Conservation (phyloP, 1,284 basidiomycete genomes). For the Malassezia yamatoensis region DNA sequence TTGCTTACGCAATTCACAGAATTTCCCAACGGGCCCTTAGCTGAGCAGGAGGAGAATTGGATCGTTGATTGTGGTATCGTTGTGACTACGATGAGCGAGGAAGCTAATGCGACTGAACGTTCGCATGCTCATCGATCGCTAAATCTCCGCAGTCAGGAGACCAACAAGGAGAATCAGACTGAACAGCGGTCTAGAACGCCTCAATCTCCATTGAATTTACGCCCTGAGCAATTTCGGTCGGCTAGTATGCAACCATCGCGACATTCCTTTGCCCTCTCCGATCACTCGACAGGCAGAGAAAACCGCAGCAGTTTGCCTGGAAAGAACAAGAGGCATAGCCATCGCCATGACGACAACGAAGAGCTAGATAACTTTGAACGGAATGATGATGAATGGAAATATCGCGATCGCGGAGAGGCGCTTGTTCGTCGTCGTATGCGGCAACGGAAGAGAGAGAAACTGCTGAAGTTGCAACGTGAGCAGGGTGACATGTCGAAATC, state of each 20-base stretch:
- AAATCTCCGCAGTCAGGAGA: no score
- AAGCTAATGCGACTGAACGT: no score
- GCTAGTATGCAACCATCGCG: not conserved
- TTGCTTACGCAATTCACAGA: no score
- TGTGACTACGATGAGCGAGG: not conserved
- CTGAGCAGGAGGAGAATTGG: no score
- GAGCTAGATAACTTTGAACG: not conserved
- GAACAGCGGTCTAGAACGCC: not conserved
- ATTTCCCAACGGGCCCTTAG: no score
- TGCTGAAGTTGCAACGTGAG: slow-evolving; percentile 35
- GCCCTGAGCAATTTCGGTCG: not conserved
- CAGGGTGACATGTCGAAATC: slow-evolving; percentile 17
- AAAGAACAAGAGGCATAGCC: not conserved
- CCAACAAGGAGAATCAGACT: no score
- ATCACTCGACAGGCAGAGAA: not conserved
- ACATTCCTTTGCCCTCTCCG: not conserved
- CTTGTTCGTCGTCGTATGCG: slow-evolving; percentile 53
- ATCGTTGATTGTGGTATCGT: no score
- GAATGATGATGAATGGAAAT: slow-evolving; percentile 52
- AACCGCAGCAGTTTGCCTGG: not conserved
- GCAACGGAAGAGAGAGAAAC: slow-evolving; percentile 49
- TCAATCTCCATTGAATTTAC: not conserved
- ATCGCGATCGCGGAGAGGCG: slow-evolving; percentile 53
- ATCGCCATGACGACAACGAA: not conserved
- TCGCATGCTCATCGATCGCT: no score